phyloP scores from a whole-genome alignment of 2,329 filamentous ascomycete genomes.

The Knufia petricola region DNA sequence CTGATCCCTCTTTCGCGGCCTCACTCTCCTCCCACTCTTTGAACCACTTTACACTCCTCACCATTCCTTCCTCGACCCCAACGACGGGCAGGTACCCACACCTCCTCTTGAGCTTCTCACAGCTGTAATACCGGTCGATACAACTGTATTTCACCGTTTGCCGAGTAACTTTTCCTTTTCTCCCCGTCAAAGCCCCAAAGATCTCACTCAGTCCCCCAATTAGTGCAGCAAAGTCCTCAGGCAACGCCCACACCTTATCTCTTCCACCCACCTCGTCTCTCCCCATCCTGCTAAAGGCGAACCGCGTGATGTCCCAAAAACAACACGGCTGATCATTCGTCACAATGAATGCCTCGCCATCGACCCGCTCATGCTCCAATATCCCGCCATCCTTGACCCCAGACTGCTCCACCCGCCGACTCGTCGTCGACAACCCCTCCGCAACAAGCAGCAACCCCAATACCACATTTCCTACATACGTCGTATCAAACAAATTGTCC shows the following conservation, averaged over 20 bases:
- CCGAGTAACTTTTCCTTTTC: constrained; percentile 37
- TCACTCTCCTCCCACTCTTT: constrained; percentile 12
- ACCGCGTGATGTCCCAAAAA: constrained; percentile 80
- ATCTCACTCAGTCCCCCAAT: constrained; percentile 36
- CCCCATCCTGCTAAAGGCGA: constrained; percentile 56
- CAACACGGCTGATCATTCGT: constrained; percentile 83
- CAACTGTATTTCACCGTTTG: constrained; percentile 39
- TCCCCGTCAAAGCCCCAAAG: constrained; percentile 34
- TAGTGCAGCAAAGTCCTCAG: constrained; percentile 31
- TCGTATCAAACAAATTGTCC: constrained; percentile 61
- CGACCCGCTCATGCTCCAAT: constrained; percentile 63
- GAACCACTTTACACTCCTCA: constrained; percentile 32
- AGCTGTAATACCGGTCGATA: constrained; percentile 40
- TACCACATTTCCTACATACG: constrained; percentile 59
- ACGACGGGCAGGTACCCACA: constrained; percentile 39
- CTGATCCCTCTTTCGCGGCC: neutral
- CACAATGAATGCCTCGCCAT: constrained; percentile 82
- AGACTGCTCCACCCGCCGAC: constrained; percentile 20
- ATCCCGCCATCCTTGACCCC: constrained; percentile 42
- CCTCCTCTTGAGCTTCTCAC: constrained; percentile 37
- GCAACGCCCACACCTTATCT: constrained; percentile 32
- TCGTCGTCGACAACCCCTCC: constrained; percentile 56
- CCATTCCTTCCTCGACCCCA: constrained; percentile 37
- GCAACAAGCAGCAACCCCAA: constrained; percentile 78
- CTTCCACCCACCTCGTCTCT: constrained; percentile 33